Evolutionary conservation across 2,329 filamentous ascomycete genomes (phyloP).

Genomic region (Diaporthe sp.): DNA sequence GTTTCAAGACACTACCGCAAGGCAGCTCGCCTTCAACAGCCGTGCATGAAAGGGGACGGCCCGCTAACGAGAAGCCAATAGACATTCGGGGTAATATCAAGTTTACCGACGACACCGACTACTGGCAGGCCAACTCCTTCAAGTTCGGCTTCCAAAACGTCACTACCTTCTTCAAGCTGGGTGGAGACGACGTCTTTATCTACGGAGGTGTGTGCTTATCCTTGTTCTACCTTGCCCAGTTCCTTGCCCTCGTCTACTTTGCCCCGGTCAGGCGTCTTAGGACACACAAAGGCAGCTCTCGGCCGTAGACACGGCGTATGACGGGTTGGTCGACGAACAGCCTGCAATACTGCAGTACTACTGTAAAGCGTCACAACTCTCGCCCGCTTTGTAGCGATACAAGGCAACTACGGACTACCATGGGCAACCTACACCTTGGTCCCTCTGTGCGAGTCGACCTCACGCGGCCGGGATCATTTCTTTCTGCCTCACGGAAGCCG

Average conservation of each 20-base stretch:
- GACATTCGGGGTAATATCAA: constrained; percentile 57
- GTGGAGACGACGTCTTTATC: constrained; percentile 76
- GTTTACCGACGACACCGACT: constrained; percentile 76
- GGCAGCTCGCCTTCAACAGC: neutral
- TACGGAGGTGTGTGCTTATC: constrained; percentile 64
- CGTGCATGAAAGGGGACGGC: constrained; percentile 11
- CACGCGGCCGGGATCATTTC: neutral
- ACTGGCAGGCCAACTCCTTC: constrained; percentile 76
- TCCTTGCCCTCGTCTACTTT: neutral
- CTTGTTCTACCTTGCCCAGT: neutral
- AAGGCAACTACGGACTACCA: constrained; percentile 2
- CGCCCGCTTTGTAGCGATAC: neutral
- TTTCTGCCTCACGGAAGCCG: constrained; percentile 21
- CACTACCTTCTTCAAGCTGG: constrained; percentile 77
- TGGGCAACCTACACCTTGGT: neutral
- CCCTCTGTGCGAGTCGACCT: neutral
- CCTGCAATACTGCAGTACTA: neutral
- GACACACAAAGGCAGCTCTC: constrained; percentile 5
- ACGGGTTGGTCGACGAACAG: neutral
- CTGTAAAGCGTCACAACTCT: constrained; percentile 12
- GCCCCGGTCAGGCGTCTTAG: neutral
- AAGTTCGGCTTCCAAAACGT: constrained; percentile 75
- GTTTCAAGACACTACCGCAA: constrained; percentile 5
- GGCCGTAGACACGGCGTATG: constrained; percentile 35
- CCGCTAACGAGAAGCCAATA: constrained; percentile 42